phyloP scores from a whole-genome alignment of 1,284 basidiomycete genomes.

The Coniophora puteana region DNA sequence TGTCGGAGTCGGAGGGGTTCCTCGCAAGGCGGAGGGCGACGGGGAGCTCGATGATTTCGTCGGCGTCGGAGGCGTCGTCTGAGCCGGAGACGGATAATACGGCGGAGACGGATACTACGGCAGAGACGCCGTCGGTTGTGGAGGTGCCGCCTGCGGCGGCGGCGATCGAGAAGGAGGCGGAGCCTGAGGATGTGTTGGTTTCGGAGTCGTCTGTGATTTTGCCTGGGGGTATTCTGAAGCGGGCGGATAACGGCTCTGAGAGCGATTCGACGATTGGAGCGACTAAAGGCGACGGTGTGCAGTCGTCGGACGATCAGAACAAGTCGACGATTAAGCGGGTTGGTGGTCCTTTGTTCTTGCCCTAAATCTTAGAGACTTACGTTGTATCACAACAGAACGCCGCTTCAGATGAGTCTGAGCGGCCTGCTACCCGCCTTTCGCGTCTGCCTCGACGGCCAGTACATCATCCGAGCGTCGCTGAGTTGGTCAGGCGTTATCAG shows the following conservation, averaged over 20 bases:
- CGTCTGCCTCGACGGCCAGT: conserved; percentile 65
- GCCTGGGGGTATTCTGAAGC: too few species aligned
- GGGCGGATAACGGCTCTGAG: too few species aligned
- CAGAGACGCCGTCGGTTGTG: conserved; percentile 1
- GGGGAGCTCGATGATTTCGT: conserved; percentile 53
- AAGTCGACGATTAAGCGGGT: conserved; percentile 20
- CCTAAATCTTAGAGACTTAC: too few species aligned
- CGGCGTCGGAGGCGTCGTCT: conserved; percentile 59
- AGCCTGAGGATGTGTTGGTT: too few species aligned
- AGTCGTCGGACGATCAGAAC: conserved; percentile 17
- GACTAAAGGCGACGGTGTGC: conserved; percentile 35
- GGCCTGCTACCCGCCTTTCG: conserved; percentile 41
- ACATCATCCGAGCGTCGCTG: conserved; percentile 71
- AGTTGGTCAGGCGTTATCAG: conserved; percentile 82
- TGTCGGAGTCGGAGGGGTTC: conserved; percentile 71
- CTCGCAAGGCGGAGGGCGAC: conserved; percentile 40
- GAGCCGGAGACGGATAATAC: conserved; percentile 39
- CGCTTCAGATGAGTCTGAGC: conserved; percentile 15
- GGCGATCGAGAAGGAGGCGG: conserved; percentile 48
- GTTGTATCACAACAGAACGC: conserved; percentile 19
- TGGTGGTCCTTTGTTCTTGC: conserved; percentile 3
- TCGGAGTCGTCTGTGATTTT: too few species aligned
- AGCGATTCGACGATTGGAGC: conserved; percentile 93
- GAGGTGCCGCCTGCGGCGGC: conserved; percentile 9
- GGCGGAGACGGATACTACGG: conserved; percentile 21